phyloP scores from a whole-genome alignment of 768 basidiomycete genomes.

The Kwoniella sp. region DNA sequence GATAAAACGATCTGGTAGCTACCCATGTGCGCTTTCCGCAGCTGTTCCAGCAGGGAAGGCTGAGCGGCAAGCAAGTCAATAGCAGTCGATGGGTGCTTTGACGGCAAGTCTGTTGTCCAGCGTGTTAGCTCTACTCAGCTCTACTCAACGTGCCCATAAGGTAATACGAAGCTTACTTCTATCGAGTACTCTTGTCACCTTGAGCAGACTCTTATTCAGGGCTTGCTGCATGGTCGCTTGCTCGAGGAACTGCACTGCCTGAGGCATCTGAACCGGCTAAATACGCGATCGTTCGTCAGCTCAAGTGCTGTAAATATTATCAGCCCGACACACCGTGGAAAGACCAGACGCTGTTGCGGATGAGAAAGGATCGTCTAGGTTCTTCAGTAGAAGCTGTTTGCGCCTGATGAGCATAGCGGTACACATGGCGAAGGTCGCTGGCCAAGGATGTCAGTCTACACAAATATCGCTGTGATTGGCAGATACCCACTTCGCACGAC shows the following conservation, averaged over 20 bases:
- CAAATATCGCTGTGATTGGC: conserved; percentile 16
- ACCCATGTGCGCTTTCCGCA: conserved; percentile 85
- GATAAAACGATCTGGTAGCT: conserved; percentile 88
- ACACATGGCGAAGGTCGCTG: conserved; percentile 94
- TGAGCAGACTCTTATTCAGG: conserved; percentile 47
- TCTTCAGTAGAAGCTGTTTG: conserved; percentile 63
- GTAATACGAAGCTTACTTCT: conserved; percentile 22
- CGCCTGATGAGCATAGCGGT: conserved; percentile 81
- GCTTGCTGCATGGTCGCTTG: conserved; percentile 49
- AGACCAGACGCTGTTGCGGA: conserved; percentile 37
- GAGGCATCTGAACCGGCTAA: conserved; percentile 30
- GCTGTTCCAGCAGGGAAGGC: conserved; percentile 72
- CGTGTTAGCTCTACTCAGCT: background rate
- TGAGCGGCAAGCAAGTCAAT: conserved; percentile 78
- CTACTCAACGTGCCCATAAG: background rate
- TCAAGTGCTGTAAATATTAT: background rate
- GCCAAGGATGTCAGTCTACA: background rate
- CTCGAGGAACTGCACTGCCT: conserved; percentile 47
- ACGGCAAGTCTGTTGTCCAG: conserved; percentile 58
- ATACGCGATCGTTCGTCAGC: background rate
- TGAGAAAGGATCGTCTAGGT: conserved; percentile 74
- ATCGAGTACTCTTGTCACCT: conserved; percentile 49
- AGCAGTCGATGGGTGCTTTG: conserved; percentile 67
- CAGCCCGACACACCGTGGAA: conserved; percentile 30
- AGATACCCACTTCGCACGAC: conserved; percentile 72